Conservation (phyloP, 768 basidiomycete genomes). For the Serendipita vermifera region DNA sequence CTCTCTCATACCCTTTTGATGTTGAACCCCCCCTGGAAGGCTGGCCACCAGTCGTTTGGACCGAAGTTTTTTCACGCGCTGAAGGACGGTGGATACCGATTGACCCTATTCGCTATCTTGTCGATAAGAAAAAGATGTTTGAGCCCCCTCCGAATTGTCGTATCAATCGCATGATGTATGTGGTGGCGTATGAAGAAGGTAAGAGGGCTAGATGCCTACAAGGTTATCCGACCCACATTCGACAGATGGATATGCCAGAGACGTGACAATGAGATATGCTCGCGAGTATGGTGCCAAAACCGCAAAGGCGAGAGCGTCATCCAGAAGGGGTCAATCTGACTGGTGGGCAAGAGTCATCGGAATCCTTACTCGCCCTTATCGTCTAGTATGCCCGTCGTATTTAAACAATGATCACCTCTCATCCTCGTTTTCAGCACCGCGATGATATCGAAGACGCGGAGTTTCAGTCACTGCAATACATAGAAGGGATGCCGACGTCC, state of each 20-base stretch:
- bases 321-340: conserved; percentile 48
- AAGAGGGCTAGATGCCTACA: conserved; percentile 7
- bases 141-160: conserved; percentile 44
- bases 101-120: conserved; percentile 69
- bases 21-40: conserved; percentile 20
- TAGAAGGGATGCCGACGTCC: conserved; percentile 86
- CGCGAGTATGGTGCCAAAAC: conserved; percentile 67
- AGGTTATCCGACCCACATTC: not conserved
- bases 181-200: conserved; percentile 81
- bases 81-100: conserved; percentile 88
- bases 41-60: conserved; percentile 85
- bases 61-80: conserved; percentile 87
- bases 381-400: conserved; percentile 41
- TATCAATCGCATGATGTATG: conserved; percentile 78
- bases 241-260: conserved; percentile 71
- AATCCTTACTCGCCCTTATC: conserved; percentile 59
- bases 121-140: conserved; percentile 70
- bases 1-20: not conserved
- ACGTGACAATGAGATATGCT: conserved; percentile 85
- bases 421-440: conserved; percentile 45
- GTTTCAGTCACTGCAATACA: conserved; percentile 57
- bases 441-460: conserved; percentile 92
- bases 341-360: conserved; percentile 77
- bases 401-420: conserved; percentile 9
- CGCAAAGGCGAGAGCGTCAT: conserved; percentile 56